These are phyloP conservation scores for Heliamphora pulchella DNA, from an alignment of 179 eudicot species.

Conservation along the genomic window DNA sequence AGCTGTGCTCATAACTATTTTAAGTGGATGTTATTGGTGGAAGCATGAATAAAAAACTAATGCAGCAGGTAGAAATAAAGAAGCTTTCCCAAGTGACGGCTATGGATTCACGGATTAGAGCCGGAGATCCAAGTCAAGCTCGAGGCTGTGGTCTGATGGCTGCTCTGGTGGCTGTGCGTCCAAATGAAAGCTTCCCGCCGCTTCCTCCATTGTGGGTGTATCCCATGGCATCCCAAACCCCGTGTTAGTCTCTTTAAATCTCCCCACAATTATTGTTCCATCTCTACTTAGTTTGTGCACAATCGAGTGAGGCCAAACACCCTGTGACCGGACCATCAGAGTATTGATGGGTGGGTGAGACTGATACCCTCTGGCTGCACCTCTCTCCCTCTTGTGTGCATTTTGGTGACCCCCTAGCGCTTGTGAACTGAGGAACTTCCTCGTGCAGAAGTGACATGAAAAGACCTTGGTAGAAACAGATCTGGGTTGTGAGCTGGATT, in stretches of 20 bases:
- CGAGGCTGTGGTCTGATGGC: not conserved
- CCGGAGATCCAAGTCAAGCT: constrained; percentile 31
- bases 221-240: constrained; percentile 19
- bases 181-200: constrained; percentile 26
- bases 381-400: constrained; percentile 46
- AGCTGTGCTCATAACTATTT: not conserved
- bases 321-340: constrained; percentile 41
- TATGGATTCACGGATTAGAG: constrained; percentile 23
- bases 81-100: not conserved
- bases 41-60: constrained; percentile 5
- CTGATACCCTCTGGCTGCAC: constrained; percentile 43
- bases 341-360: constrained; percentile 33
- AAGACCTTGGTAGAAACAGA: constrained; percentile 19
- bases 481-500: constrained; percentile 15
- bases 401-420: constrained; percentile 54
- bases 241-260: constrained; percentile 23
- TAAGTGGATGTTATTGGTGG: not conserved
- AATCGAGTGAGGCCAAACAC: constrained; percentile 48
- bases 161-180: constrained; percentile 12
- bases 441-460: constrained; percentile 32
- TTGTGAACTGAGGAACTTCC: constrained; percentile 40
- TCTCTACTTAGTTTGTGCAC: constrained; percentile 41
- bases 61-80: not conserved
- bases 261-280: constrained; percentile 25
- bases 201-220: constrained; percentile 4